Conservation (phyloP, 371 early-diverging fungal genomes). For the Syncephalastrum monosporum region DNA sequence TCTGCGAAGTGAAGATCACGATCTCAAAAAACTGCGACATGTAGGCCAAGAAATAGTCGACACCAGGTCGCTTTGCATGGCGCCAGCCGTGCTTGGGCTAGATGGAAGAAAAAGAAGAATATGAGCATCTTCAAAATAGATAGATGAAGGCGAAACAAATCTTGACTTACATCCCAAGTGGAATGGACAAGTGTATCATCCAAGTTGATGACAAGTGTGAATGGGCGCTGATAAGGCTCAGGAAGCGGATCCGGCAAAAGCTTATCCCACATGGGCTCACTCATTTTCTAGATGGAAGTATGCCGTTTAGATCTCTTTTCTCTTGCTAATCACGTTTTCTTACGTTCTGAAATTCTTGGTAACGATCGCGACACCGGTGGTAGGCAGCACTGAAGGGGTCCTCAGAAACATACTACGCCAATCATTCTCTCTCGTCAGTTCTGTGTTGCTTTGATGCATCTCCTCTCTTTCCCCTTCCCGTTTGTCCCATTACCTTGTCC, state of each 20-base stretch:
- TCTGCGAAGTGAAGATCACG: conserved; percentile 90
- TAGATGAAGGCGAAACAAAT: conserved; percentile 1
- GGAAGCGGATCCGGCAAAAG: conserved; percentile 88
- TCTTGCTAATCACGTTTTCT: conserved; percentile 1
- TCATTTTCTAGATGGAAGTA: conserved; percentile 29
- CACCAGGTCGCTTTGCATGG: conserved; percentile 92
- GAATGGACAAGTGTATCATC: conserved; percentile 91
- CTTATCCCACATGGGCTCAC: conserved; percentile 76
- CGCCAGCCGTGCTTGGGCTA: conserved; percentile 91
- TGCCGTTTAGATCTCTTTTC: background rate
- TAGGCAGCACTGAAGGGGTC: conserved; percentile 38
- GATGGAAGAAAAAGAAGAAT: background rate
- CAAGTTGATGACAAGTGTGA: conserved; percentile 91
- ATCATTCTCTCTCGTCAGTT: background rate
- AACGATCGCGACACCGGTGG: conserved; percentile 43
- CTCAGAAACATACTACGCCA: conserved; percentile 35
- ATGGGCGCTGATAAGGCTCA: conserved; percentile 76
- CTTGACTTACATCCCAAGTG: conserved; percentile 84
- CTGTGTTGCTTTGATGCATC: too few relatives aligned
- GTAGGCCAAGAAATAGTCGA: conserved; percentile 91
- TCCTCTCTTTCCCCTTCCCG: background rate
- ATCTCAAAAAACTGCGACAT: conserved; percentile 91
- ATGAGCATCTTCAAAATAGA: background rate
- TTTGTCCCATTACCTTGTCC: conserved; percentile 23
- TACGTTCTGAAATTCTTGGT: conserved; percentile 40